Evolutionary conservation across 2,329 filamentous ascomycete species (phyloP), one percentile per base, ranked within the genome.

Genomic region (Hypoxylon sp.): DNA sequence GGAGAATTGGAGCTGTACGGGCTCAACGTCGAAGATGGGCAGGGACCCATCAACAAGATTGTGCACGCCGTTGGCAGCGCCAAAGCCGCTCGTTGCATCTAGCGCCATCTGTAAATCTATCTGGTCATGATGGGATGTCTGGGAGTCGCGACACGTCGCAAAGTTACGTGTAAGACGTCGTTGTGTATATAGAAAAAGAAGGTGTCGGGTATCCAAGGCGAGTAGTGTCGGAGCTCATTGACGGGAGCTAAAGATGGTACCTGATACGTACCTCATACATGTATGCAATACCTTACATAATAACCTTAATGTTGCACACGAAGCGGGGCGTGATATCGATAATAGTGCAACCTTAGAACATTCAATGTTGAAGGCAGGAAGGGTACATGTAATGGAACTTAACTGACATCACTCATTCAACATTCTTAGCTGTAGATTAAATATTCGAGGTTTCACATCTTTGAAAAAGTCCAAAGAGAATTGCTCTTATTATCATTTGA

Each of bases 11-110:
- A 98, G 90, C 84, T 97, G 92, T 42, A 98, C 96, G 70, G 89
- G 90, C 82, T 97, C 93, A 78, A 98, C 90, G 78, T 96, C 93
- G 85, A 99, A 99, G 82, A 99, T 97, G 74, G 95, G 94, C 66
- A 95, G 84, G 62, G 90, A 86, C 74, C 90, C 87, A 70, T 88
- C 84, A 68, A 79, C 76, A 59, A 87, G 80, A 74, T 89, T 86
- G 71, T 87, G 84, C 66, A 90, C 87, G 75, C 88, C 86, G 77
- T 81, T 80, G 80, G 85, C 87, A 77, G 90, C 88, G 78, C 89
- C 88, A 84, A 94, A 94, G 84, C 92, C 91, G 83, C 88, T 90
- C 77, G 89, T 86, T 76, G 86, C 82, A 79, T 92, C 88, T 83
- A 92, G 87, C 82, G 91, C 90, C 91, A 94, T 93, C 69, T 65